Percentiles rank a stretch among this genome's conserved stretches.
phyloP scores from a whole-genome alignment of 148 eudicot species.

The Arctostaphylos glauca region DNA sequence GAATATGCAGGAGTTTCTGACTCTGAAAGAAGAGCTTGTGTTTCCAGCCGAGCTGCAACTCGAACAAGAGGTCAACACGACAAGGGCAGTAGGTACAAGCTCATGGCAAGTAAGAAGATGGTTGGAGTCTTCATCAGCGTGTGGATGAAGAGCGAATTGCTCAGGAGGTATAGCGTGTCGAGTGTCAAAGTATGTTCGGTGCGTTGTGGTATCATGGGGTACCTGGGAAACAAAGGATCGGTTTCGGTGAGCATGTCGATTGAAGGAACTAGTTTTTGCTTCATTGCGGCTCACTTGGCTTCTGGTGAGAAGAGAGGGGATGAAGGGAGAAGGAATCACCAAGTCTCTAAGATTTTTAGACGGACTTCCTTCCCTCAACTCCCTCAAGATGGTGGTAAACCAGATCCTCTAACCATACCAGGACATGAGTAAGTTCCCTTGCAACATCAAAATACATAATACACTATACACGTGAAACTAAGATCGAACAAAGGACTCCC shows the following conservation, averaged over 20 bases:
- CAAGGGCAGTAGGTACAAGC: constrained; percentile 36
- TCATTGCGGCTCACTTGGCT: constrained; percentile 55
- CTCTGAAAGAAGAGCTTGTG: constrained; percentile 18
- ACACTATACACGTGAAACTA: background rate
- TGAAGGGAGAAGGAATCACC: constrained; percentile 55
- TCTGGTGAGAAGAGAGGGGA: constrained; percentile 75
- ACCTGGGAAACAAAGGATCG: constrained; percentile 72
- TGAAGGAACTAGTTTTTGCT: constrained; percentile 61
- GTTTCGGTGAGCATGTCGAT: constrained; percentile 58
- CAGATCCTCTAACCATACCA: constrained; percentile 45
- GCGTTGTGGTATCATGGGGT: constrained; percentile 65
- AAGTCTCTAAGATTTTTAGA: constrained; percentile 54
- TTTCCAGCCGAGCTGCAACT: constrained; percentile 17
- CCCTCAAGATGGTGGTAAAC: constrained; percentile 28
- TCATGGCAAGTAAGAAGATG: constrained; percentile 74
- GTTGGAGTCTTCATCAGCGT: constrained; percentile 65
- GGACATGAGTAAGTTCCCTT: constrained; percentile 62
- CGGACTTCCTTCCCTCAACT: constrained; percentile 43
- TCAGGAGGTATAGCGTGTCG: constrained; percentile 38
- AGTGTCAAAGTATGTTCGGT: constrained; percentile 54
- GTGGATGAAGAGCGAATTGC: constrained; percentile 56
- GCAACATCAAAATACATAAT: background rate
- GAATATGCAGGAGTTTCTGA: constrained; percentile 20
- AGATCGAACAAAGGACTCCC: background rate
- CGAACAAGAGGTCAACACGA: constrained; percentile 37